Percentiles rank a stretch among this genome's conserved stretches.
These are phyloP conservation scores for Vigna angularis DNA, from an alignment of 306 rosid genomes.

Conservation along the genomic window DNA sequence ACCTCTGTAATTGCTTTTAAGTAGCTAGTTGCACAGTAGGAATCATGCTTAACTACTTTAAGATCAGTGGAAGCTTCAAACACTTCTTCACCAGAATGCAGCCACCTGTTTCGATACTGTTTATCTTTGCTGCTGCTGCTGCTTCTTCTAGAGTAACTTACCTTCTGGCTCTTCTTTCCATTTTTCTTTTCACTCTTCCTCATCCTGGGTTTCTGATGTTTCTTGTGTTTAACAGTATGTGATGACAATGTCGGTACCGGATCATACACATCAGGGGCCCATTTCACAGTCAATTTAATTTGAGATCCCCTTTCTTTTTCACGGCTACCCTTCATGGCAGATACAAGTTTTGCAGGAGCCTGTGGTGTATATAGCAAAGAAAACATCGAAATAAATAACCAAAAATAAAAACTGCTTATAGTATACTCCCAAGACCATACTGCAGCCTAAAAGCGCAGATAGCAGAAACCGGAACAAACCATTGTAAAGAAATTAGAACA, in stretches of 20 bases:
- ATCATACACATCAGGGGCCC: conserved; percentile 95
- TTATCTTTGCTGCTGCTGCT: conserved; percentile 63
- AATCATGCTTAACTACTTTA: conserved; percentile 56
- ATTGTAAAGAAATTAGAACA: conserved; percentile 2
- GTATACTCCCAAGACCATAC: not conserved
- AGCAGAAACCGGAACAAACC: not conserved
- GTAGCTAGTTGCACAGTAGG: conserved; percentile 64
- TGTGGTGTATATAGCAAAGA: conserved; percentile 40
- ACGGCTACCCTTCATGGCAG: conserved; percentile 89
- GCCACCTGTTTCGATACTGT: conserved; percentile 49
- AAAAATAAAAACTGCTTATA: not conserved
- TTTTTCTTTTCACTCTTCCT: conserved; percentile 63
- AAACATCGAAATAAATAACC: conserved; percentile 19
- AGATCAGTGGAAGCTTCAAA: conserved; percentile 47
- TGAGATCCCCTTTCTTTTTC: conserved; percentile 51
- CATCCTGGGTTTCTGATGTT: conserved; percentile 67
- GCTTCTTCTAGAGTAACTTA: conserved; percentile 57
- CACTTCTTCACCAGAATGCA: conserved; percentile 33
- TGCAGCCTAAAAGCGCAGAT: not conserved
- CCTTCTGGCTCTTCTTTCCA: conserved; percentile 75
- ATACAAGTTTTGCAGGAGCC: conserved; percentile 65
- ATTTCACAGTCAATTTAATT: conserved; percentile 64
- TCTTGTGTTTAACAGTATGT: conserved; percentile 67
- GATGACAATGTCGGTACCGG: conserved; percentile 67
- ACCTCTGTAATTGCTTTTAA: conserved; percentile 44